Evolutionary conservation across 2,329 filamentous ascomycete species (phyloP), one percentile per base, ranked within the genome.

Genomic region (Nemania sp.): DNA sequence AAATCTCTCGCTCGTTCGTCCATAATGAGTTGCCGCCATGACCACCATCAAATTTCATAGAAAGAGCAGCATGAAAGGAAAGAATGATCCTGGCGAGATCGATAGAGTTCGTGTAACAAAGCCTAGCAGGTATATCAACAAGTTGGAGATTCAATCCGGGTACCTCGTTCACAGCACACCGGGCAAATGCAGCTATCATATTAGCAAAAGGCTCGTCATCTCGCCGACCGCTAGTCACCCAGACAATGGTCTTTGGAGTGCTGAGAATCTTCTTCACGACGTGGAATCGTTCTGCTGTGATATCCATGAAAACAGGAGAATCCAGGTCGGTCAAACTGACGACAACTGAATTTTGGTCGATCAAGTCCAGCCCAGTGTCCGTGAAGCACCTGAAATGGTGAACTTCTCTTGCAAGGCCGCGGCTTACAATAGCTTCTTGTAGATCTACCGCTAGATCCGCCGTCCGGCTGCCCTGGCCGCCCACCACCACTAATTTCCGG

Each of bases 31-130:
- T 33, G 17, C 19, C 15, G 14, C 19, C 26, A 28, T 28, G 11
- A 11, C 11, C 26, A 28, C 26, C 28, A 14, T 28, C n/a, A 5
- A 7, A 12, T 2, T n/a, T 24, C 15, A n/a, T 19, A 40, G 52
- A 6, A 6, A 28, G 26, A 11, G 26, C 26, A 6, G 26, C 55
- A 24, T 44, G 36, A 30, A 60, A 51, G 14, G 55, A 55, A 5
- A 60, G n/a, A 11, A 56, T 28, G 11, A 28, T 6, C 26, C 6
- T 28, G 6, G 11, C 26, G 26, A 28, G 26, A 11, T 6, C 6
- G 11, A 28, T 28, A 6, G 26, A 11, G 6, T 28, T 11, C 6
- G 11, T 28, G 26, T 6, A n/a, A n/a, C n/a, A n/a, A n/a, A n/a
- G n/a, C n/a, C n/a, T 28, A 6, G 26, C 26, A 11, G 26, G 26